These are phyloP conservation scores for Bimuria novae-zelandiae DNA, from an alignment of 2,329 filamentous ascomycete species.

Conservation along the genomic window DNA sequence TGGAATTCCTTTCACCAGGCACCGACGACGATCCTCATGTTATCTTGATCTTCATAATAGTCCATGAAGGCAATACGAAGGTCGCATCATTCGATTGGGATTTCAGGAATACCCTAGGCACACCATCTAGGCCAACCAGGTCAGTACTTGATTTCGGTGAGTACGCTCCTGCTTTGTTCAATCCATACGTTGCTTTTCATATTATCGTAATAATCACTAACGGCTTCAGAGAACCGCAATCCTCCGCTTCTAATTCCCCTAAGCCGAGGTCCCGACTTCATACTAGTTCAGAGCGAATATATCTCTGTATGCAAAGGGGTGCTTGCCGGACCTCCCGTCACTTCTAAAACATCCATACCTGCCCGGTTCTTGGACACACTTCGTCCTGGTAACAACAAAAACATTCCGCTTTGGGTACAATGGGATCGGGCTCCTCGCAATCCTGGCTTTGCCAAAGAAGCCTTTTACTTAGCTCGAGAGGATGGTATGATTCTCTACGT, in stretches of 20 bases:
- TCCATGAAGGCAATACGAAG: conserved; percentile 50
- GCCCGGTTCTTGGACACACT: conserved; percentile 51
- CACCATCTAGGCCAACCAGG: conserved; percentile 30
- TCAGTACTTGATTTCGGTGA: conserved; percentile 33
- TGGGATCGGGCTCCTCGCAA: conserved; percentile 80
- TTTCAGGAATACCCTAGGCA: conserved; percentile 47
- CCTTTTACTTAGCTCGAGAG: conserved; percentile 84
- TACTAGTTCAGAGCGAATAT: conserved; percentile 45
- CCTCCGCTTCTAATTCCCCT: conserved; percentile 50
- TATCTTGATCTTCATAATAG: conserved; percentile 71
- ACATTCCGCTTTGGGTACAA: conserved; percentile 71
- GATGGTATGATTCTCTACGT: conserved; percentile 80
- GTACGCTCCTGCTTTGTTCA: conserved; percentile 6
- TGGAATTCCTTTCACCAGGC: conserved; percentile 82
- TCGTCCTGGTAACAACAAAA: conserved; percentile 41
- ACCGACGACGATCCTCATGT: conserved; percentile 68
- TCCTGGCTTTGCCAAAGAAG: conserved; percentile 65
- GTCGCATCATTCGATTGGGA: conserved; percentile 60
- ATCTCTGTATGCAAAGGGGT: conserved; percentile 47
- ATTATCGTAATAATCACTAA: conserved; percentile 12
- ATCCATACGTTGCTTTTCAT: neutral
- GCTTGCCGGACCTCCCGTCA: conserved; percentile 45
- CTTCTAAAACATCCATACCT: conserved; percentile 19
- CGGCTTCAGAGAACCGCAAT: conserved; percentile 37
- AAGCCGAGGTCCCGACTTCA: conserved; percentile 45